Percentiles rank a stretch among this genome's conserved stretches.
Conservation (phyloP, 2,329 filamentous ascomycete genomes). For the Pseudocercospora fuligena region DNA sequence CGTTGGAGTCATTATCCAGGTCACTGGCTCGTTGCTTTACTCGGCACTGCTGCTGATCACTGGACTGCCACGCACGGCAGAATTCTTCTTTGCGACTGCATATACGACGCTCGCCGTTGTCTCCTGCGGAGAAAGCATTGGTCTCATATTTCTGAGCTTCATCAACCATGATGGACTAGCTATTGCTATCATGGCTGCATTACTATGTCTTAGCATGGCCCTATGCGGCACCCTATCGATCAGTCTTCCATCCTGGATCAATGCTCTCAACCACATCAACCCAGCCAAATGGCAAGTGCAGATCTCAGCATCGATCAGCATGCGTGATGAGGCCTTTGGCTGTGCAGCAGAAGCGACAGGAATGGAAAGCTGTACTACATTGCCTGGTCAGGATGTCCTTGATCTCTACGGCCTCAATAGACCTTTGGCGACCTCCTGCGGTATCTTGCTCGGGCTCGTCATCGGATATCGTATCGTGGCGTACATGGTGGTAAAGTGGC, state of each 20-base stretch:
- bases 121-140: background rate
- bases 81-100: background rate
- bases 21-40: background rate
- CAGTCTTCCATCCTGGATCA: background rate
- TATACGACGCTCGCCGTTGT: background rate
- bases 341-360: background rate
- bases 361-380: background rate
- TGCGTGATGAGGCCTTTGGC: background rate
- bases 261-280: background rate
- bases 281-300: background rate
- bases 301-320: background rate
- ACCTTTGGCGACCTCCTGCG: background rate
- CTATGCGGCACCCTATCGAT: background rate
- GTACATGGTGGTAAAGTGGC: too few relatives aligned
- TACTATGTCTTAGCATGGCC: background rate
- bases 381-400: background rate
- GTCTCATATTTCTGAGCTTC: background rate
- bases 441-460: background rate
- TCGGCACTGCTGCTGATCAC: background rate
- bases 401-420: background rate
- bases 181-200: background rate
- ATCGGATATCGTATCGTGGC: background rate
- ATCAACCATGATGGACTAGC: background rate
- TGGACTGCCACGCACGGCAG: background rate
- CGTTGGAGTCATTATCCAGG: background rate